Evolutionary conservation across 2,329 filamentous ascomycete genomes (phyloP), one percentile per base, ranked within the genome.

Genomic region (Colletotrichum echinochloae): DNA sequence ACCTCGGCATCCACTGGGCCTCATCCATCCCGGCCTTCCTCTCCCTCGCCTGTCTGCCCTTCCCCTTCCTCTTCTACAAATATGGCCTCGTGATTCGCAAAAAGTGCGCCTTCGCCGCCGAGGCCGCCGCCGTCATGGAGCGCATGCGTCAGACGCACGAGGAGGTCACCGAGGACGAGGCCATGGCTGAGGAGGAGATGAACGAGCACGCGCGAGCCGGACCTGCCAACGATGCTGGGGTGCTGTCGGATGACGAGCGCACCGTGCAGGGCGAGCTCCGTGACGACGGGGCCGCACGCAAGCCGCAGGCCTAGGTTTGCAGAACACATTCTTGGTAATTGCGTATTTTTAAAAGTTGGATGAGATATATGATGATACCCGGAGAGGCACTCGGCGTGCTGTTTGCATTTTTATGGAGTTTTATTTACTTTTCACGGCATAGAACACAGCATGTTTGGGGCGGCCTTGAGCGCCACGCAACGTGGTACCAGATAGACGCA

Each of bases 51-150:
- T 94, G 92, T 79, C 83, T 94, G 23, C 92, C 93, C 0, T 91
- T 93, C 76, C 92, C 93, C 0, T 91, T 92, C 79, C 78, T 95
- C 20, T 93, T 95, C 80, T 93, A 92, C 82, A 90, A 87, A 74
- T 94, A 93, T 78, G 88, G 88, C 28, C 79, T 79, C 3, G 52
- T 72, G 2, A 88, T 90, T 72, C 83, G 88, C 35, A 77, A 78
- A 72, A 82, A 82, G 65, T 89, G 88, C 81, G 87, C 87, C 76
- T 90, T 83, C 75, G 85, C 88, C 16, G 83, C 84, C 1, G 79
- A 88, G 72, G 88, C 91, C 8, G 90, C 90, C 37, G 84, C 83
- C 14, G 87, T 92, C 70, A 84, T 92, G 80, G 78, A 81, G 73
- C 78, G 78, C 72, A 84, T 85, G 79, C 78, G 78, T 57, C 71